phyloP scores from a whole-genome alignment of 257 asterid genomes.

The Plantago ovata region DNA sequence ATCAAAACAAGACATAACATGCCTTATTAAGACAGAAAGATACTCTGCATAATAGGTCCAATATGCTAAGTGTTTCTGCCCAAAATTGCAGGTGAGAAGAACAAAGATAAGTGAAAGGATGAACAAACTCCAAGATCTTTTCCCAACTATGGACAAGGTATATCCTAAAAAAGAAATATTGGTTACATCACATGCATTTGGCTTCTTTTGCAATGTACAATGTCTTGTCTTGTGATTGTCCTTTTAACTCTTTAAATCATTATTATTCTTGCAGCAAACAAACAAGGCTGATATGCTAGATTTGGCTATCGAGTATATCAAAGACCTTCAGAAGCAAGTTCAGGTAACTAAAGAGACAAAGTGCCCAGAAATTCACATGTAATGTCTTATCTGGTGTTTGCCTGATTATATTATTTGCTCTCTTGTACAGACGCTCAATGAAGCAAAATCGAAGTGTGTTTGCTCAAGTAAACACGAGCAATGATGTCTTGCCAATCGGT shows the following conservation, averaged over 20 bases:
- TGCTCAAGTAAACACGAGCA: conserved; percentile 37
- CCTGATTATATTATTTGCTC: conserved; percentile 2
- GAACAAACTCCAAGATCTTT: conserved; percentile 60
- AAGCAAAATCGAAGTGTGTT: conserved; percentile 55
- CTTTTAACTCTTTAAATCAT: background rate
- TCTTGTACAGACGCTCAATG: conserved; percentile 54
- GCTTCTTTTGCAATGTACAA: background rate
- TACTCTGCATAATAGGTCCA: background rate
- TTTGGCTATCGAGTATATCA: conserved; percentile 55
- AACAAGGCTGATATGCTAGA: conserved; percentile 59
- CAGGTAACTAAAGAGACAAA: conserved; percentile 25
- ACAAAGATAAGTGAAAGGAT: conserved; percentile 52
- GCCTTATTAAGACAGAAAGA: background rate
- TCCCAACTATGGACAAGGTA: conserved; percentile 63
- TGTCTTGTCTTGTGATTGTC: conserved; percentile 2
- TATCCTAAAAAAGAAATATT: background rate
- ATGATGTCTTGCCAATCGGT: background rate
- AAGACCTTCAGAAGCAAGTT: conserved; percentile 46
- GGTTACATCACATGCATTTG: background rate
- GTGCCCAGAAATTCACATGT: background rate
- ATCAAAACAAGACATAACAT: no score
- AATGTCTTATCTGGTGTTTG: background rate
- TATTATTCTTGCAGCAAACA: conserved; percentile 37
- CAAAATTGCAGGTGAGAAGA: conserved; percentile 40
- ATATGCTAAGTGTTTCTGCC: background rate